Conservation (phyloP, 306 rosid species). For the Betula pendula region DNA sequence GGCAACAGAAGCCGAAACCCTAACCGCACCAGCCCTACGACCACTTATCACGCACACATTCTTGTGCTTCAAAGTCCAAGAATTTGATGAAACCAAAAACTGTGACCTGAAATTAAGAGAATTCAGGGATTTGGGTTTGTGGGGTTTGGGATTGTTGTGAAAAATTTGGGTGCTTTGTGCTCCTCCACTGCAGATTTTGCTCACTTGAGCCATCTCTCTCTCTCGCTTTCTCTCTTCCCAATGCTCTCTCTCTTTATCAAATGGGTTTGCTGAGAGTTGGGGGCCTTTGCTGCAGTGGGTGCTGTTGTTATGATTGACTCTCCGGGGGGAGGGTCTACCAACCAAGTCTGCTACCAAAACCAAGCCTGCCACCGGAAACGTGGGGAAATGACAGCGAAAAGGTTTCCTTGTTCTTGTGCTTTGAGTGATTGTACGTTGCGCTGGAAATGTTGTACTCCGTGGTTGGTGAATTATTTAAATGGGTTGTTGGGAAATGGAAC, state of each 20-base stretch:
- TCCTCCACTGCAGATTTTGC: constrained; percentile 64
- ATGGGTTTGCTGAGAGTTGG: constrained; percentile 18
- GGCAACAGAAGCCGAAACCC: constrained; percentile 66
- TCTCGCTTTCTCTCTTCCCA: background rate
- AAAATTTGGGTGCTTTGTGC: constrained; percentile 55
- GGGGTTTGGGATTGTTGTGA: constrained; percentile 42
- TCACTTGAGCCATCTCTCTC: constrained; percentile 65
- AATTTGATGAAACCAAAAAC: constrained; percentile 46
- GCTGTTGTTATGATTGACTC: constrained; percentile 37
- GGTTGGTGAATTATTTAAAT: background rate
- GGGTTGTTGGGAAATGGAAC: background rate
- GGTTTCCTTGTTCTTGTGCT: background rate
- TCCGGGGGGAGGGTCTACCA: constrained; percentile 31
- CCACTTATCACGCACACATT: constrained; percentile 30
- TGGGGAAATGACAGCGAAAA: constrained; percentile 3
- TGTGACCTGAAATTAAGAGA: constrained; percentile 53
- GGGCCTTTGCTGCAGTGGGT: constrained; percentile 42
- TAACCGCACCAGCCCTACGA: constrained; percentile 32
- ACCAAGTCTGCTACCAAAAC: constrained; percentile 40
- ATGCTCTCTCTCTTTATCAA: background rate
- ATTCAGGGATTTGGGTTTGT: constrained; percentile 52
- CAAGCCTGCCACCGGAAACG: constrained; percentile 32
- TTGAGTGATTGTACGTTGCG: background rate
- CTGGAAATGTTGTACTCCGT: background rate
- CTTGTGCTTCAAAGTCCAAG: constrained; percentile 45